Conservation (phyloP, 2,329 filamentous ascomycete genomes). For the Curvularia verruculosa region DNA sequence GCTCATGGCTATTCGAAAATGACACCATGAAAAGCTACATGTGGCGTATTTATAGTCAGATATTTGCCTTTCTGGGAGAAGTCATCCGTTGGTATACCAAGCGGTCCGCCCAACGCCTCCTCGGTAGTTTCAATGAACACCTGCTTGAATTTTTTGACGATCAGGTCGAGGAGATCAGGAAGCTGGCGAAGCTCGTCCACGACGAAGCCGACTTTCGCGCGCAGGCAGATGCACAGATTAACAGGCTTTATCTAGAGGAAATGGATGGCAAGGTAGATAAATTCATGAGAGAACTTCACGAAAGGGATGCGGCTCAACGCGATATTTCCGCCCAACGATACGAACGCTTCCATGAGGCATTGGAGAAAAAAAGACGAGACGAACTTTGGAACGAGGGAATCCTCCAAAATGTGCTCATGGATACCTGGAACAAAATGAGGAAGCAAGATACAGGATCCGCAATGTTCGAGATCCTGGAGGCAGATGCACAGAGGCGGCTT, state of each 20-base stretch:
- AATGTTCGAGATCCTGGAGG: not conserved
- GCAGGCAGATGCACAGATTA: slow-evolving; percentile 1
- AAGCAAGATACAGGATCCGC: not conserved
- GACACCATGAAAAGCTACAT: not conserved
- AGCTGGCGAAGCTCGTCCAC: not conserved
- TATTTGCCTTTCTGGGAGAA: slow-evolving; percentile 1
- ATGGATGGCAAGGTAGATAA: not conserved
- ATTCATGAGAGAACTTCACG: not conserved
- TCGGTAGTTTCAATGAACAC: slow-evolving; percentile 1
- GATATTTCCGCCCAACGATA: not conserved
- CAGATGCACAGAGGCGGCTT: not conserved
- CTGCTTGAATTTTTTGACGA: not conserved
- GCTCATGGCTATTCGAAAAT: slow-evolving; percentile 1
- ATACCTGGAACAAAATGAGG: not conserved
- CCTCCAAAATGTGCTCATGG: not conserved
- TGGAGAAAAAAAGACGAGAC: not conserved
- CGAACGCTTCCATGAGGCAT: not conserved
- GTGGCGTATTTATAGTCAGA: slow-evolving; percentile 3
- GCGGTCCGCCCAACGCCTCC: not conserved
- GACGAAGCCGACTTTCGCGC: not conserved
- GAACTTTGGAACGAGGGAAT: not conserved
- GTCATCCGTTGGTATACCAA: slow-evolving; percentile 3
- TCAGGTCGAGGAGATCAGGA: not conserved
- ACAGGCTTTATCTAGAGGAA: not conserved
- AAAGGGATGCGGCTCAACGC: slow-evolving; percentile 1